A percentile compares a stretch with the other conserved stretches of the same genome.
Conservation (phyloP, 208 protist species). For the Leishmania martiniquensis region DNA sequence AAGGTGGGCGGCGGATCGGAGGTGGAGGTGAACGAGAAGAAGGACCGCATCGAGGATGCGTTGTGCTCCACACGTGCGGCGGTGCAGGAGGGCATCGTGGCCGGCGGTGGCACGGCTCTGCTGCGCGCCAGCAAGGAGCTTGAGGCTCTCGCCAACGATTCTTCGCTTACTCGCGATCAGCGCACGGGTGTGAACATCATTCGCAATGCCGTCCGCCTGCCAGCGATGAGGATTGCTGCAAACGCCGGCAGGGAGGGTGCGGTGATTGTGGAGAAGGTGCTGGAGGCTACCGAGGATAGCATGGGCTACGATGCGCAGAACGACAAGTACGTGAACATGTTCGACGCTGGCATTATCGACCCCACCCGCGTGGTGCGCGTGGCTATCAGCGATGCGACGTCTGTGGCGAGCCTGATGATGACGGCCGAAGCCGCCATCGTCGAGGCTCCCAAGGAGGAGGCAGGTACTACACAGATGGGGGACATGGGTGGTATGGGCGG, state of each 20-base stretch:
- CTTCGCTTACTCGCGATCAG: conserved; percentile 90
- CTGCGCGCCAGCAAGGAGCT: conserved; percentile 93
- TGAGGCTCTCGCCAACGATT: conserved; percentile 74
- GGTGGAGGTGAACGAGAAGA: conserved; percentile 99
- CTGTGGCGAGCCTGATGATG: conserved; percentile 98
- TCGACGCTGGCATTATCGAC: conserved; percentile 99
- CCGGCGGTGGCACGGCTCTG: conserved; percentile 97
- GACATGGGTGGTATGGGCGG: conserved; percentile 74
- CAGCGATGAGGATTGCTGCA: conserved; percentile 94
- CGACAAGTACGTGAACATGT: conserved; percentile 97
- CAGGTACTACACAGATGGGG: conserved; percentile 28
- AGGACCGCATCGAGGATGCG: conserved; percentile 99
- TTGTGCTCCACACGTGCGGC: conserved; percentile 99
- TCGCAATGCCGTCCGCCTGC: conserved; percentile 91
- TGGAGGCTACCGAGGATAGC: conserved; percentile 72
- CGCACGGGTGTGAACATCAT: conserved; percentile 97
- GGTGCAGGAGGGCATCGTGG: conserved; percentile 99
- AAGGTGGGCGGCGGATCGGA: conserved; percentile 98
- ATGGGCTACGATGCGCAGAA: conserved; percentile 96
- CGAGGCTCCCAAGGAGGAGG: conserved; percentile 54
- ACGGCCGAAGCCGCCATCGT: conserved; percentile 94
- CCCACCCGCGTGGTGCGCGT: conserved; percentile 99
- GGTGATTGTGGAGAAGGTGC: conserved; percentile 98
- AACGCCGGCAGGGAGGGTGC: conserved; percentile 98
- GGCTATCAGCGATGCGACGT: conserved; percentile 96